Base-by-base conservation (phyloP, 225 moss, liverwort and hornwort genomes). In the Neckera pumila region DNA sequence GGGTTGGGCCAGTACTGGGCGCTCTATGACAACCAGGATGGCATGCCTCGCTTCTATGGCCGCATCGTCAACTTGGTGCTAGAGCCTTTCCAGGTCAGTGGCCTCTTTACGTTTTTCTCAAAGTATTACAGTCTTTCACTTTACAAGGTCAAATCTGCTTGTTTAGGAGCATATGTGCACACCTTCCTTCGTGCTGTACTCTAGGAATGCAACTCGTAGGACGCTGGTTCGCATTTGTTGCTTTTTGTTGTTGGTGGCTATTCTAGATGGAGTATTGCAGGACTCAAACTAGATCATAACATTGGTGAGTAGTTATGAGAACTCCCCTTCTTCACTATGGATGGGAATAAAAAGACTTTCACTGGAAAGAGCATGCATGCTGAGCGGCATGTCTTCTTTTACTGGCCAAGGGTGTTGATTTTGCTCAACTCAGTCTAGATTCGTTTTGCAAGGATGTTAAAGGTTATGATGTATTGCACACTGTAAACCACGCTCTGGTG, bases 31-130 rank as follows among this genome's bases (percentile, higher is more conserved):
- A 88, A 93, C 88, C 92, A 91, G 34, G 93, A 93, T 59, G 93
- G 93, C 51, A 93, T 93, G 93, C 93, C 93, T 27, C 89, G 93
- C 18, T 93, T 93, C 69, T 93, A 93, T 42, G 92, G 93, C 36
- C 92, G 92, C 31, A 92, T 93, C 34, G 89, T 89, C 54, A 91
- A 87, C 40, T 54, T 93, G n/a, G 86, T 86, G 47, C 92, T 90
- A 23, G 89, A 92, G 84, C 92, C 93, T 30, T 91, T 93, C 82
- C 88, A 91, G 73, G 90, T 86, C 74, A 22, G 88, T 42, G 63
- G 30, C 31, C 28, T 64, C 40, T 64, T 30, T 11, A 31, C 10
- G 17, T 43, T 27, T 79, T 59, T 43, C 33, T 40, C 11, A 53
- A 86, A 76, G 19, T 63, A 53, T 33, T 59, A 17, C 26, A 34